These are phyloP conservation scores for Castanea sativa DNA, from an alignment of 306 rosid species.

Conservation along the genomic window DNA sequence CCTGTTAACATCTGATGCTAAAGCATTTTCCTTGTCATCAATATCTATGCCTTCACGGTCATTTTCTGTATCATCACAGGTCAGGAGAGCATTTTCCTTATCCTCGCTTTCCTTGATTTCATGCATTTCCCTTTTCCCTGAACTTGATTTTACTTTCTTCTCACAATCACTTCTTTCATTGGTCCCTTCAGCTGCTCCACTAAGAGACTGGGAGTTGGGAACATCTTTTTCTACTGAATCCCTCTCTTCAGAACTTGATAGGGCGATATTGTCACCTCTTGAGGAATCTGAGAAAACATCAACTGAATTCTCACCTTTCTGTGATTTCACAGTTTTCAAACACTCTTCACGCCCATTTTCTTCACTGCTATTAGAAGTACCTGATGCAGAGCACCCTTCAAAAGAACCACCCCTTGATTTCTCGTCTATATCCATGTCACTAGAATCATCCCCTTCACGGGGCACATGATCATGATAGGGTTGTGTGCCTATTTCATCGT, in stretches of 20 bases:
- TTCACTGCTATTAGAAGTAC: conserved; percentile 25
- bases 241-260: conserved; percentile 27
- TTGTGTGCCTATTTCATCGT: conserved; percentile 28
- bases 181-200: conserved; percentile 20
- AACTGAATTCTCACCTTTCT: conserved; percentile 20
- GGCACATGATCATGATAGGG: conserved; percentile 23
- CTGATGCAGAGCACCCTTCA: conserved; percentile 33
- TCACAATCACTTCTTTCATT: conserved; percentile 24
- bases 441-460: conserved; percentile 30
- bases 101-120: conserved; percentile 30
- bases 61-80: conserved; percentile 46
- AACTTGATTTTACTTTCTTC: conserved; percentile 23
- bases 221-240: neutral
- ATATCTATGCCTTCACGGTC: conserved; percentile 26
- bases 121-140: conserved; percentile 17
- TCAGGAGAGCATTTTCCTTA: conserved; percentile 34
- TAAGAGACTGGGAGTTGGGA: neutral
- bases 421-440: conserved; percentile 60
- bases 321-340: conserved; percentile 1
- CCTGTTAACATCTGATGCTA: conserved; percentile 56
- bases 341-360: conserved; percentile 18
- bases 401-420: conserved; percentile 53
- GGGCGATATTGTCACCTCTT: conserved; percentile 19
- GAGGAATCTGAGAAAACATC: conserved; percentile 29
- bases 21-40: conserved; percentile 63